Percentiles rank a stretch among this genome's conserved stretches.
phyloP scores from a whole-genome alignment of 192 early-diverging fungal species.

The Coemansia sp. region DNA sequence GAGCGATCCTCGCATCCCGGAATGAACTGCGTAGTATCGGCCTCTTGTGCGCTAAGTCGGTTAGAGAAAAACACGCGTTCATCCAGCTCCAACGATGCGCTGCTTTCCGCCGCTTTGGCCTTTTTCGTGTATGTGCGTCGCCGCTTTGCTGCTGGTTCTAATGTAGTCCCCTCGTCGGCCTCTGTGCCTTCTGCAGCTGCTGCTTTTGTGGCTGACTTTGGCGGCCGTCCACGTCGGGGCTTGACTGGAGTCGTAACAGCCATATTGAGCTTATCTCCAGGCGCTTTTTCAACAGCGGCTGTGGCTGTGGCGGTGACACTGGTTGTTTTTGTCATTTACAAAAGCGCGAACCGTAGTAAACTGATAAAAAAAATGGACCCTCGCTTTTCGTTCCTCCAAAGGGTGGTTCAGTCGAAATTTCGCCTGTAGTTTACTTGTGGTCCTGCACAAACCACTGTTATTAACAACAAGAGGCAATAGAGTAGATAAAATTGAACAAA shows the following conservation, averaged over 20 bases:
- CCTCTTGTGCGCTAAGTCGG: constrained; percentile 58
- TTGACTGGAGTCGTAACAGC: constrained; percentile 1
- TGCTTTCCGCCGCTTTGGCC: background rate
- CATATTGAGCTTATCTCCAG: background rate
- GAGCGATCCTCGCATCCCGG: constrained; percentile 60
- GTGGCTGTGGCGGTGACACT: constrained; percentile 7
- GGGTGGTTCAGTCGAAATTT: background rate
- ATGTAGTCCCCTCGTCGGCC: background rate
- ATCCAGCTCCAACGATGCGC: constrained; percentile 6
- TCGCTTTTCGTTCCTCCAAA: background rate
- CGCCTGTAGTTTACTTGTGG: background rate
- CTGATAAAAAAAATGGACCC: background rate
- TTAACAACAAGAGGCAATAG: background rate
- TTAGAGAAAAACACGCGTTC: constrained; percentile 43
- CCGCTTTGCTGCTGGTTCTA: constrained; percentile 27
- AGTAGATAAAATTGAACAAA: background rate
- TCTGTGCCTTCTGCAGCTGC: background rate
- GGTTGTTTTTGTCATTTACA: constrained; percentile 31
- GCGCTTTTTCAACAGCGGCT: background rate
- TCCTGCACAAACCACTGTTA: background rate
- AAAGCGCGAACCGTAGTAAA: background rate
- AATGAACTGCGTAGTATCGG: constrained; percentile 57
- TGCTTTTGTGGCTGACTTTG: background rate
- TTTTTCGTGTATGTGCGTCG: constrained; percentile 34
- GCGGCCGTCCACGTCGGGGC: constrained; percentile 21